Conservation (phyloP, 108 stramenopile genomes). For the Cyclostephanos invisitatus region DNA sequence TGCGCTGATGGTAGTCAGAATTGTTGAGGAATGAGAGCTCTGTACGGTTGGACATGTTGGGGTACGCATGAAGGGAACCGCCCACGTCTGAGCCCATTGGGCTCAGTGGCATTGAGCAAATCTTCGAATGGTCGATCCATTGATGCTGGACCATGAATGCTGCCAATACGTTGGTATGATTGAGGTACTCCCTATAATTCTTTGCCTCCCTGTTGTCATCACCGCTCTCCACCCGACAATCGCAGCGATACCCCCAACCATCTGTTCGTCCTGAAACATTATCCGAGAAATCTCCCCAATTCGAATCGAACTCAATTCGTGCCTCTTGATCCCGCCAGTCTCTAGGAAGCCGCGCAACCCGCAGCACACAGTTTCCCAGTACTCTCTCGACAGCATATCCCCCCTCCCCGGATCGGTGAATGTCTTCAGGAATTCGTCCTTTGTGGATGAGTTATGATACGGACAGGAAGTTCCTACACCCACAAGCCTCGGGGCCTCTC, state of each 20-base stretch:
- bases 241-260: constrained; percentile 27
- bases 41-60: constrained; percentile 13
- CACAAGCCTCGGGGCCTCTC: background rate
- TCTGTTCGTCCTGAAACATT: constrained; percentile 38
- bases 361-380: background rate
- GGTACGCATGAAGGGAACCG: background rate
- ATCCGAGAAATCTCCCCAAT: constrained; percentile 52
- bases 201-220: no score
- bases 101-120: constrained; percentile 53
- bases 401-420: constrained; percentile 2
- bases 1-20: constrained; percentile 18
- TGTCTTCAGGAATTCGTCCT: background rate
- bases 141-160: constrained; percentile 55
- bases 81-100: background rate
- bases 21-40: constrained; percentile 46
- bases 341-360: background rate
- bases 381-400: constrained; percentile 9
- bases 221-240: no score
- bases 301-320: constrained; percentile 52
- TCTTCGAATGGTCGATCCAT: constrained; percentile 52
- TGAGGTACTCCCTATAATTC: background rate
- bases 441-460: background rate
- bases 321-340: constrained; percentile 34
- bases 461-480: background rate
- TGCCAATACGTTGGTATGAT: constrained; percentile 46